Evolutionary conservation across 352 stramenopile species (phyloP).

Genomic region (Thraustotheca clavata): DNA sequence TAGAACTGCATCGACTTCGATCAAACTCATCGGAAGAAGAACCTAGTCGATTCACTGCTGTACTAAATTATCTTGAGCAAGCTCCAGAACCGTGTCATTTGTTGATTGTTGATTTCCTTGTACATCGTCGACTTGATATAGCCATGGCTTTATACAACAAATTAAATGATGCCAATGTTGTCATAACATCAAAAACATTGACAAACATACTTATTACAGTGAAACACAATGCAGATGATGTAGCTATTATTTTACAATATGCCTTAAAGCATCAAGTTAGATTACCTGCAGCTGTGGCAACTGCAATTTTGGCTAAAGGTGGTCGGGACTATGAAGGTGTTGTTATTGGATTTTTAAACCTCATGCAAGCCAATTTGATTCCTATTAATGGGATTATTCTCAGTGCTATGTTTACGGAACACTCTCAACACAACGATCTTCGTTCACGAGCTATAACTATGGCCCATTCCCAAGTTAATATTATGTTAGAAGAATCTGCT

Average conservation of each 20-base stretch:
- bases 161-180: neutral
- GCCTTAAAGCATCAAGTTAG: neutral
- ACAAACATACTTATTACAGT: slow-evolving; percentile 4
- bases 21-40: neutral
- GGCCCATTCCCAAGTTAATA: neutral
- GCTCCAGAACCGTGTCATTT: neutral
- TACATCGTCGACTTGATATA: neutral
- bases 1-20: neutral
- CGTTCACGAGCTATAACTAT: neutral
- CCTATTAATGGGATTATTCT: neutral
- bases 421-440: too few species aligned
- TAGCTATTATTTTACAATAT: neutral
- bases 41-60: neutral
- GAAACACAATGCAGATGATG: neutral
- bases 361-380: slow-evolving; percentile 9
- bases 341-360: neutral
- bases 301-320: neutral
- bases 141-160: neutral
- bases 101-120: neutral
- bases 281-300: neutral
- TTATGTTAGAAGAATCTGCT: neutral
- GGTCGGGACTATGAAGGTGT: neutral
- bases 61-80: neutral
- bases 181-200: neutral
- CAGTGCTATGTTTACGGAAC: neutral